These are phyloP conservation scores for Paraconiothyrium sp. DNA, from an alignment of 2,329 filamentous ascomycete genomes.

Conservation along the genomic window DNA sequence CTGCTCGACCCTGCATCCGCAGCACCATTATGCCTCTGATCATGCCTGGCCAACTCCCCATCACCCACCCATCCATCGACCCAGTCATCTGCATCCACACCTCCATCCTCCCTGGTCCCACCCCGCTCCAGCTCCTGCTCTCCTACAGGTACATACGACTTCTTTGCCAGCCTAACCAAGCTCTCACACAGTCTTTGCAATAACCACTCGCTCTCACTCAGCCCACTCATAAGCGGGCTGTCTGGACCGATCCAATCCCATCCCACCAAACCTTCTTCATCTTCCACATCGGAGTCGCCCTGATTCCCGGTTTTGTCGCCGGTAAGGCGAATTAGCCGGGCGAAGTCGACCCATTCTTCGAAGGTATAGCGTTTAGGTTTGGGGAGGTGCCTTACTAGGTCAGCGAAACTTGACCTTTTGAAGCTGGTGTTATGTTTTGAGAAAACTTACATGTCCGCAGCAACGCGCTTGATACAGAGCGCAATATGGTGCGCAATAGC, in stretches of 20 bases:
- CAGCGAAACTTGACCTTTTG: neutral
- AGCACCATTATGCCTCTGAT: neutral
- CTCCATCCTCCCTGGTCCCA: neutral
- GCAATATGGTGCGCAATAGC: slow-evolving; percentile 71
- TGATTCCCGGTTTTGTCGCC: slow-evolving; percentile 14
- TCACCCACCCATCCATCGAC: neutral
- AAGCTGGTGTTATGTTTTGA: neutral
- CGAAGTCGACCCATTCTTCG: slow-evolving; percentile 87
- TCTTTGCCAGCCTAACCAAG: slow-evolving; percentile 54
- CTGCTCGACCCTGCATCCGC: neutral
- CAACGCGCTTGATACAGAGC: slow-evolving; percentile 73
- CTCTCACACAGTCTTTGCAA: slow-evolving; percentile 73
- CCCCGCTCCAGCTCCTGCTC: slow-evolving; percentile 19
- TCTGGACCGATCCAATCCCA: slow-evolving; percentile 79
- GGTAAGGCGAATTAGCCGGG: slow-evolving; percentile 73
- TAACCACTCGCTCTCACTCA: slow-evolving; percentile 73
- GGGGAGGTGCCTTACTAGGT: slow-evolving; percentile 50
- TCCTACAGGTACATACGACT: slow-evolving; percentile 16
- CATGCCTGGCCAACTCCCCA: neutral
- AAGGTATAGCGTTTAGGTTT: slow-evolving; percentile 76
- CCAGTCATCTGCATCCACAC: neutral
- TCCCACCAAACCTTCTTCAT: slow-evolving; percentile 68
- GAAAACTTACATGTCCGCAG: slow-evolving; percentile 63
- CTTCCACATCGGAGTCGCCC: slow-evolving; percentile 54
- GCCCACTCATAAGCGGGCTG: slow-evolving; percentile 71